Evolutionary conservation across 2,329 filamentous ascomycete genomes (phyloP).

Genomic region (Tolypocladium amazonense): DNA sequence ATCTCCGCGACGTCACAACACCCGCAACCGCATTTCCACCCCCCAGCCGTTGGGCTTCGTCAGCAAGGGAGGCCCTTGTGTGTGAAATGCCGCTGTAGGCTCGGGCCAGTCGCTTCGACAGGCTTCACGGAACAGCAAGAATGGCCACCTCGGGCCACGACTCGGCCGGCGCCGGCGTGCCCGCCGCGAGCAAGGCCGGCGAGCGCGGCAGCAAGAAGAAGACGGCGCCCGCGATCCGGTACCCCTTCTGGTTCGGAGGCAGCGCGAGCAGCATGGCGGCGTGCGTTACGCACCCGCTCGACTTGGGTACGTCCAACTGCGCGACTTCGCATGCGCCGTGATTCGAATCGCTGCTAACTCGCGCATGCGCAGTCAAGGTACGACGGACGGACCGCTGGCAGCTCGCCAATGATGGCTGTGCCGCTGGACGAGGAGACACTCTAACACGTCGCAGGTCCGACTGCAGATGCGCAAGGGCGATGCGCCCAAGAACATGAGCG

Average conservation of each 20-base stretch:
- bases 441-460: constrained; percentile 51
- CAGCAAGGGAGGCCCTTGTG: not conserved
- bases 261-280: constrained; percentile 89
- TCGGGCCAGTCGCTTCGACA: not conserved
- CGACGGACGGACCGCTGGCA: not conserved
- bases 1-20: not conserved
- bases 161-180: not conserved
- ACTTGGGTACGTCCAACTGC: constrained; percentile 58
- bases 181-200: not conserved
- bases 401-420: not conserved
- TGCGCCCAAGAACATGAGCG: constrained; percentile 69
- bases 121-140: not conserved
- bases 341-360: not conserved
- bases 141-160: not conserved
- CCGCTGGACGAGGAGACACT: not conserved
- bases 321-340: no score
- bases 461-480: constrained; percentile 73
- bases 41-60: not conserved
- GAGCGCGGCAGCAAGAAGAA: constrained; percentile 28
- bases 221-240: constrained; percentile 32
- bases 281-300: constrained; percentile 83
- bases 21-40: not conserved
- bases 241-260: constrained; percentile 94
- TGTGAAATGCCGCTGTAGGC: not conserved
- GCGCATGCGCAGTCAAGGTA: constrained; percentile 7